Evolutionary conservation across 2,329 filamentous ascomycete genomes (phyloP), one percentile per base, ranked within the genome.

Genomic region (Sphaerulina populicola): DNA sequence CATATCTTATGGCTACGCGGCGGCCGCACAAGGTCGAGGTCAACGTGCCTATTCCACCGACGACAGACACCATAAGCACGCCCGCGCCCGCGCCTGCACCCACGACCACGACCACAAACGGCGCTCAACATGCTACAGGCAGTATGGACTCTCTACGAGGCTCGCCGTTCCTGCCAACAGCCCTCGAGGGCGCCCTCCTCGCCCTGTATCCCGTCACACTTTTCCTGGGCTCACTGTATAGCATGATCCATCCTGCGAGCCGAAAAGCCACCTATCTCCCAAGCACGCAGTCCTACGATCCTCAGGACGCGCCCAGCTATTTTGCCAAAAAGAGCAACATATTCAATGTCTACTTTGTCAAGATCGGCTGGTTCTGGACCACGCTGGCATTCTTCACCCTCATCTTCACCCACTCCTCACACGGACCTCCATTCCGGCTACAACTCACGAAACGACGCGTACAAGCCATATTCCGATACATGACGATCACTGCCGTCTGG

Each of bases 281-380:
- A 2, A 63, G 71, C 37, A 69, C 77, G 21, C 85, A 89, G 64
- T 78, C 84, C 10, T 84, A 87, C 69, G 69, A 74, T 3, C 76
- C 69, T 51, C 65, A 68, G 37, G 68, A 75, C 4, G 79, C 84
- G 45, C 86, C 86, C 2, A 84, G 78, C 66, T 98, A 97, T 74
- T 98, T 98, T 68, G 91, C 93, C 42, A 85, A 85, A 62, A 98
- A 98, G 71, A 78, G 82, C 68, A 98, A 98, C 72, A 62, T 96
- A 47, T 86, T 97, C 78, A 98, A 98, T 67, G 70, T 86, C 42
- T 79, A 89, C 62, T 98, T 97, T 65, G 93, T 98, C 64, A 98
- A 98, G 75, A 77, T 86, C 48, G 91, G 91, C 55, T 98, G 93
- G 93, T 79, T 83, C 44, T 98, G 93, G 93, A 82, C 88, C 29